Evolutionary conservation across 2,329 filamentous ascomycete genomes (phyloP).

Genomic region (Penicillium brevicompactum): DNA sequence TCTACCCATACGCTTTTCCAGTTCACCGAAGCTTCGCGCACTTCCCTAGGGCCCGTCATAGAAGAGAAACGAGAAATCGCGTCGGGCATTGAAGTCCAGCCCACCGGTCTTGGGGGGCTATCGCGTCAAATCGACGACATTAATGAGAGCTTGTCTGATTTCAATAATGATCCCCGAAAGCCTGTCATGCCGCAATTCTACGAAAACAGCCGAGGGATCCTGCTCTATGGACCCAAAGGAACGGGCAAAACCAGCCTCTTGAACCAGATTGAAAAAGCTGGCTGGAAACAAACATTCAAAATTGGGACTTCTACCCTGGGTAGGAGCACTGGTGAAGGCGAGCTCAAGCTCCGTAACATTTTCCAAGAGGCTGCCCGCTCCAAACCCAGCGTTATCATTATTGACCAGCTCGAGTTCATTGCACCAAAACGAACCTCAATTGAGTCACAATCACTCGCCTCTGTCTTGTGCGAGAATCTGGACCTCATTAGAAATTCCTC

Average conservation of each 20-base stretch:
- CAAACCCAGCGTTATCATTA: constrained; percentile 75
- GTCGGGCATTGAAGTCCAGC: constrained; percentile 32
- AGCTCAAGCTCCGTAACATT: constrained; percentile 62
- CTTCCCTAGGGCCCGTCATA: constrained; percentile 33
- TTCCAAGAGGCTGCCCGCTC: constrained; percentile 70
- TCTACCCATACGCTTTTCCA: constrained; percentile 36
- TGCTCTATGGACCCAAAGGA: constrained; percentile 79
- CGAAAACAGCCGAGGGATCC: constrained; percentile 58
- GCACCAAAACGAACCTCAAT: constrained; percentile 60
- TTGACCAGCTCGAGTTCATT: constrained; percentile 75
- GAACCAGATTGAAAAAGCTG: constrained; percentile 64
- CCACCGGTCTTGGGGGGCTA: constrained; percentile 67
- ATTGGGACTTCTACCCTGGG: constrained; percentile 37
- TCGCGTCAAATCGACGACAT: constrained; percentile 64
- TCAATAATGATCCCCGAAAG: constrained; percentile 42
- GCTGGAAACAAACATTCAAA: constrained; percentile 70
- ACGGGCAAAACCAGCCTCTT: constrained; percentile 83
- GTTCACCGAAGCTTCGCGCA: constrained; percentile 36
- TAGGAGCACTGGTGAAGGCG: constrained; percentile 44
- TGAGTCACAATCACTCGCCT: constrained; percentile 40
- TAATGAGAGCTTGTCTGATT: constrained; percentile 66
- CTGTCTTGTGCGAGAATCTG: constrained; percentile 44
- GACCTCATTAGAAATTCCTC: constrained; percentile 48
- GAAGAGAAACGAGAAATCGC: constrained; percentile 16
- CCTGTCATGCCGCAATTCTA: constrained; percentile 45